phyloP scores from a whole-genome alignment of 2,329 filamentous ascomycete species.

The Ophiognomonia clavigignenti-juglandacearum region DNA sequence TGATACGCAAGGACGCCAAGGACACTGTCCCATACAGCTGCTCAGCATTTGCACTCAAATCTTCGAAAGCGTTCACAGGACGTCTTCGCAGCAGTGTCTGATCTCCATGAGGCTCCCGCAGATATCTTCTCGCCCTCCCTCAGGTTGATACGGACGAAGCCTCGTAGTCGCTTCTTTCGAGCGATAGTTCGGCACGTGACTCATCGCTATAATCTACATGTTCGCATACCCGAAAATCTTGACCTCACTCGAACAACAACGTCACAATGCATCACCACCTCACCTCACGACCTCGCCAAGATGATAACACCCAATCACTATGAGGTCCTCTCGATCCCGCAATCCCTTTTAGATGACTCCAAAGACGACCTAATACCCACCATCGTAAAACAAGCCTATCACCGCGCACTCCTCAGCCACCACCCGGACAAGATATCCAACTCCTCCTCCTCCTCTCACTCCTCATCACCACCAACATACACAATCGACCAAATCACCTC shows the following conservation, averaged over 20 bases:
- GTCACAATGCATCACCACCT: too few relatives aligned
- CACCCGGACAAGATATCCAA: conserved; percentile 55
- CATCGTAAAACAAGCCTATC: conserved; percentile 59
- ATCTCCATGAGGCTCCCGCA: too few relatives aligned
- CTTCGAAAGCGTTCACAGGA: too few relatives aligned
- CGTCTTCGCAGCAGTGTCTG: too few relatives aligned
- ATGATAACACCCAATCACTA: conserved; percentile 47
- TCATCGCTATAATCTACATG: neutral
- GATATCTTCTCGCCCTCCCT: neutral
- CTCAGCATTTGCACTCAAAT: too few relatives aligned
- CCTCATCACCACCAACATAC: conserved; percentile 42
- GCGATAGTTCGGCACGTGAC: conserved; percentile 12
- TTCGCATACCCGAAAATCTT: neutral
- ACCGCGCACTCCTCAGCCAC: conserved; percentile 57
- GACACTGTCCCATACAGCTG: too few relatives aligned
- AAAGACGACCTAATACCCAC: conserved; percentile 32
- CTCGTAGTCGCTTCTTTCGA: too few relatives aligned
- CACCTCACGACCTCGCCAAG: neutral
- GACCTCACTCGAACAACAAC: too few relatives aligned
- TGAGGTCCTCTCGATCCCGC: conserved; percentile 53
- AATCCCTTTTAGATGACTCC: conserved; percentile 39
- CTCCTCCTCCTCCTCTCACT: neutral
- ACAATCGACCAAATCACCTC: conserved; percentile 60
- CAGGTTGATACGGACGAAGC: neutral
- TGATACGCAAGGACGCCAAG: too few relatives aligned